These are phyloP conservation scores for Davidsoniella neocaledoniae DNA, from an alignment of 2,329 filamentous ascomycete species.

Conservation along the genomic window DNA sequence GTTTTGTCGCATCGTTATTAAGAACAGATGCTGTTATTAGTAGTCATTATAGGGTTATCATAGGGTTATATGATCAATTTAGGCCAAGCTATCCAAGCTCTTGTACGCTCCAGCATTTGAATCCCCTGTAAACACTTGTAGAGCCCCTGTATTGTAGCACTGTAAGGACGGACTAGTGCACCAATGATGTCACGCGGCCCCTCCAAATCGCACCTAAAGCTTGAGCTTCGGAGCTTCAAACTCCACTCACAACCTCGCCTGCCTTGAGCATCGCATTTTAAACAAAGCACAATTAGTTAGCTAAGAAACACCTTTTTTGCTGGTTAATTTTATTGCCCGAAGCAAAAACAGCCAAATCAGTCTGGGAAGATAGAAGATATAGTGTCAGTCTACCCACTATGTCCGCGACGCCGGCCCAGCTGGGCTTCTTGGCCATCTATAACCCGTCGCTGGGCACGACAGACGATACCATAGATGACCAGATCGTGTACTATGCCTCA, in stretches of 20 bases:
- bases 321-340: too few relatives aligned
- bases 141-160: too few relatives aligned
- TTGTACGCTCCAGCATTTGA: too few relatives aligned
- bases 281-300: too few relatives aligned
- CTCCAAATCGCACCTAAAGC: background rate
- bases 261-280: too few relatives aligned
- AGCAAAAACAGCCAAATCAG: too few relatives aligned
- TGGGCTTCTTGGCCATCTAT: constrained; percentile 88
- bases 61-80: background rate
- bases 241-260: constrained; percentile 1
- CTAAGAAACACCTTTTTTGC: too few relatives aligned
- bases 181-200: constrained; percentile 5
- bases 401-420: constrained; percentile 16
- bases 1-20: too few relatives aligned
- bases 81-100: too few relatives aligned
- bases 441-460: constrained; percentile 61
- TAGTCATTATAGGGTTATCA: background rate
- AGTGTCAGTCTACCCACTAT: background rate
- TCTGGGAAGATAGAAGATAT: too few relatives aligned
- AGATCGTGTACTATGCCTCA: constrained; percentile 89
- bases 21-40: background rate
- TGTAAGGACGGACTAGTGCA: too few relatives aligned
- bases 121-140: too few relatives aligned
- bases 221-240: background rate
- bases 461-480: constrained; percentile 47